Evolutionary conservation across 1,284 basidiomycete species (phyloP), one percentile per base, ranked within the genome.

Genomic region (Melampsora larici-populina): DNA sequence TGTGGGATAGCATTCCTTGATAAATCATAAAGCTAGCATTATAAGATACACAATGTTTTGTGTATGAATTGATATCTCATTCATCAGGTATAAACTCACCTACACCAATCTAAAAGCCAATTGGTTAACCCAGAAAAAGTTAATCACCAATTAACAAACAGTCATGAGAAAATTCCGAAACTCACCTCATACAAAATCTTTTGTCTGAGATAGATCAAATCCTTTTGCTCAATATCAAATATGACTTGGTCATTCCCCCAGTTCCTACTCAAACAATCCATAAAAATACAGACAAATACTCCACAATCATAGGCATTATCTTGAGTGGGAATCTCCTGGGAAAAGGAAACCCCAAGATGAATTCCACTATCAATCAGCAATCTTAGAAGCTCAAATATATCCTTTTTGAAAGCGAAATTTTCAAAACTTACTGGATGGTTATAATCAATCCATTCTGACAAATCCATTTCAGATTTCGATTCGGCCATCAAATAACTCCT

Each of bases 251-350:
- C 24, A 79, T 79, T 49, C 5, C 7, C 1, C 49, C 36, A 72
- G 33, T 64, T 78, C 17, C 82, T 76, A 64, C 82, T 83, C 33
- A 84, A 80, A 77, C 82, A 82, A 78, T 84, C 82, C 33, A 84
- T 69, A 67, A 82, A 83, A 72, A 81, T 79, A 2, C 79, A 74
- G 9, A 82, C 81, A 78, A 84, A 84, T 29, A 84, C 83, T 60
- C 83, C 83, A 68, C 83, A 84, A 77, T 84, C 83, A 58, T 76
- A 83, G 1, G 81, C 81, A 69, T 84, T 84, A 62, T 79, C 77
- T 79, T 84, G 83, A 70, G 81, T 80, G 15, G 83, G 83, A 70
- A 72, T 79, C 13, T 21, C 26, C 29, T 55, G 4, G 31, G 33
- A 40, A 49, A 68, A 68, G n/a, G 9, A 21, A 49, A 8, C 26